Base-by-base conservation (phyloP, 192 early-diverging fungal species). In the Coemansia sp. region DNA sequence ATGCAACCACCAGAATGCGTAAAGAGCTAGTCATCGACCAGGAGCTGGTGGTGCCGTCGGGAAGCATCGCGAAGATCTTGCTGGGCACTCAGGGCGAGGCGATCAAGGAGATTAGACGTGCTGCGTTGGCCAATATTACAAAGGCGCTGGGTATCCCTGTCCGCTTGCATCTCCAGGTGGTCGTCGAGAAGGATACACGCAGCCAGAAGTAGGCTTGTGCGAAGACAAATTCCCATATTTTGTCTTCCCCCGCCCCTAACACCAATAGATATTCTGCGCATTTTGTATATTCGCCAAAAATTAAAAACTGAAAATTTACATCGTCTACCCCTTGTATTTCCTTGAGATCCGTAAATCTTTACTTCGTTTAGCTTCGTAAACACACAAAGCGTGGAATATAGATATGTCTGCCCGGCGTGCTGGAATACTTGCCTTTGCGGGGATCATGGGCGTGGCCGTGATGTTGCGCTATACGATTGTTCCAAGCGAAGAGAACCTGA, bases 401-500 rank as follows among this genome's bases (percentile, higher is more conserved):
- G 71, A 61, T 60, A 12, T 60, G 67, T 52, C 72, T 66, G 51
- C 63, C 49, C 38, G 67, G 68, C 12, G 15, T 82, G 33, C 15
- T 66, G 15, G 49, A 74, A 14, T 63, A 73, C 45, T 26, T 53
- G 11, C 21, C 6, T 23, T 23, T 53, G 24, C 68, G 23, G 71
- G 74, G 38, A 71, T 82, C 63, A 71, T 82, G 74, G 74, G 79
- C 52, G 48, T 63, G 4, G 79, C 68, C 0, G 61, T 76, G 24
- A 57, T 76, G 56, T 62, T 82, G 64, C 79, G 79, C 38, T 76
- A 76, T 64, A 76, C 79, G n/a, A 71, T 82, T 24, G 79, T 82
- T 43, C 74, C 79, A 9, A 67, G 67, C 46, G 79, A 82, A 64
- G 71, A 82, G 16, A 60, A 76, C 66, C 46, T 82, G 45, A 55